Evolutionary conservation across 495 filamentous ascomycete species (phyloP).

Genomic region (Glonium stellatum): DNA sequence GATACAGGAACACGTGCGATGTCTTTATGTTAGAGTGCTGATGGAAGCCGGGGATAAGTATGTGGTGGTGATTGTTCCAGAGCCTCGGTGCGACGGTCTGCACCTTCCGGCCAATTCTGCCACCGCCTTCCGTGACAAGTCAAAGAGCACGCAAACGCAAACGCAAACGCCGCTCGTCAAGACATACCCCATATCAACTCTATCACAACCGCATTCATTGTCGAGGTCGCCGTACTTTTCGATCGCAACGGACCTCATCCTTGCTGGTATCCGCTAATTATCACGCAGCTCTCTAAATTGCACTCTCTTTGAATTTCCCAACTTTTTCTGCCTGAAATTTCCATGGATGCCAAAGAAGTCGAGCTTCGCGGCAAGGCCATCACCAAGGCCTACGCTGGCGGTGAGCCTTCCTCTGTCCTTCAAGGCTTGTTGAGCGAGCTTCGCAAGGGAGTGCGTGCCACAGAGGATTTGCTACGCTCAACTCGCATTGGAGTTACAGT

Average conservation of each 20-base stretch:
- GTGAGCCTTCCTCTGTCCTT: conserved; percentile 58
- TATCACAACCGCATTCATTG: background rate
- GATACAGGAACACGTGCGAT: too few species aligned
- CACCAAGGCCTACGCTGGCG: conserved; percentile 63
- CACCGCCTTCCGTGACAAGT: background rate
- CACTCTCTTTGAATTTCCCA: too few species aligned
- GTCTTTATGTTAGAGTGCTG: too few species aligned
- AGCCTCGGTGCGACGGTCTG: too few species aligned
- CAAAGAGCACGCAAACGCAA: background rate
- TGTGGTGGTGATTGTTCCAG: too few species aligned
- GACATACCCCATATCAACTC: background rate
- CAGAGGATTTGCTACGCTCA: conserved; percentile 78
- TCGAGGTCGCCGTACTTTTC: background rate
- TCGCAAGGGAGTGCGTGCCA: conserved; percentile 68
- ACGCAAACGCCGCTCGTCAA: too few species aligned
- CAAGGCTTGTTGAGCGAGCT: conserved; percentile 66
- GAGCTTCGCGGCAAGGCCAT: conserved; percentile 64
- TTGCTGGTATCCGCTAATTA: too few species aligned
- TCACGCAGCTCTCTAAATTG: too few species aligned
- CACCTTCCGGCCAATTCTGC: background rate
- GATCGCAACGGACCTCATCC: background rate
- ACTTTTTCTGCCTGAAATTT: background rate
- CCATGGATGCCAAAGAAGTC: conserved; percentile 79
- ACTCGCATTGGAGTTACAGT: conserved; percentile 87
- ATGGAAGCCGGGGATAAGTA: too few species aligned